Percentiles rank a stretch among this genome's conserved stretches.
phyloP scores from a whole-genome alignment of 2,329 filamentous ascomycete species.

The Trichophyton benhamiae region DNA sequence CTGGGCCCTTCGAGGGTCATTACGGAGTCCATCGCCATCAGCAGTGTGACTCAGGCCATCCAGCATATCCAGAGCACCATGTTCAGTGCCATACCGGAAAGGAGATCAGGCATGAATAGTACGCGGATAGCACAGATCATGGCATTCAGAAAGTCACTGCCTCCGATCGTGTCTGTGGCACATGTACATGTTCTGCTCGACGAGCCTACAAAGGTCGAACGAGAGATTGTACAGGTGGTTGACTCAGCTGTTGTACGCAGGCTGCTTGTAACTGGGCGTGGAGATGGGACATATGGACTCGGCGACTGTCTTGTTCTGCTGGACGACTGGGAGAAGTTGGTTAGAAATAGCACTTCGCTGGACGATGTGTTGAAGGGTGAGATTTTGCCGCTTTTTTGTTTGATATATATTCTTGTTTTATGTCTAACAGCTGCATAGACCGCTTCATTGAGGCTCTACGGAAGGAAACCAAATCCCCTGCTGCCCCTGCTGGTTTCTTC shows the following conservation, averaged over 20 bases:
- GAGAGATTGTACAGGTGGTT: constrained; percentile 45
- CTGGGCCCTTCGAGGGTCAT: constrained; percentile 40
- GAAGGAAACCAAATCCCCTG: constrained; percentile 35
- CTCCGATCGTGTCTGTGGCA: constrained; percentile 47
- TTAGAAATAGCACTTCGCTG: constrained; percentile 26
- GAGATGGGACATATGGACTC: constrained; percentile 42
- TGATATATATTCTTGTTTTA: not conserved
- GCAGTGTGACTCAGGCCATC: constrained; percentile 43
- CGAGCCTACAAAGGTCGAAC: constrained; percentile 46
- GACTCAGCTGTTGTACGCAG: constrained; percentile 41
- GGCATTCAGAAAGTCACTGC: constrained; percentile 43
- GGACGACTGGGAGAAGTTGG: constrained; percentile 39
- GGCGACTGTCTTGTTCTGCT: constrained; percentile 47
- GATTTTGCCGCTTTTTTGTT: not conserved
- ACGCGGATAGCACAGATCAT: constrained; percentile 48
- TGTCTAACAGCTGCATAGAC: constrained; percentile 19
- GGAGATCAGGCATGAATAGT: constrained; percentile 49
- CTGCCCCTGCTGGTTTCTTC: constrained; percentile 36
- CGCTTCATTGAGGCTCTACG: constrained; percentile 41
- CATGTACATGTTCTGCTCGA: constrained; percentile 48
- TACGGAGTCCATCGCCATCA: constrained; percentile 33
- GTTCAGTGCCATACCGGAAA: constrained; percentile 45
- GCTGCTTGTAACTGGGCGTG: constrained; percentile 45
- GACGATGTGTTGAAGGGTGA: constrained; percentile 26
- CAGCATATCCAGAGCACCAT: constrained; percentile 40